Conservation (phyloP, 129 eudicot species). For the Artemisia argyi region DNA sequence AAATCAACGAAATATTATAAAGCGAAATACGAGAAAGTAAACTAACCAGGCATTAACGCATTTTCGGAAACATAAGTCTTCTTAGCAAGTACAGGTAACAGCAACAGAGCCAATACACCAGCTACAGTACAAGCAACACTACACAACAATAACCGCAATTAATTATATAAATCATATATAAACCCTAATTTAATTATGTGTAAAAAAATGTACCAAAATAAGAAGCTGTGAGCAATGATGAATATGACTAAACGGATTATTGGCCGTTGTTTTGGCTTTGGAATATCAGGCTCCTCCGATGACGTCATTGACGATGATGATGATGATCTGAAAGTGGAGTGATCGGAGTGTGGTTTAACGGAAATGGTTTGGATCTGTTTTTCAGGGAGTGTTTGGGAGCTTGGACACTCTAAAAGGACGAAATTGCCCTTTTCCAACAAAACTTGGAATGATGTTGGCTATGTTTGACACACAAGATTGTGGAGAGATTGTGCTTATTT, state of each 20-base stretch:
- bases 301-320: constrained; percentile 22
- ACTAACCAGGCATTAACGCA: constrained; percentile 97
- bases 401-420: not conserved
- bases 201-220: constrained; percentile 51
- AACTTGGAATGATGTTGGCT: too few relatives aligned
- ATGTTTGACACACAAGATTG: too few relatives aligned
- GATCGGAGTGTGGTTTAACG: too few relatives aligned
- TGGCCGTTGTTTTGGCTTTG: constrained; percentile 57
- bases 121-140: constrained; percentile 78
- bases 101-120: constrained; percentile 71
- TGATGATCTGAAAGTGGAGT: too few relatives aligned
- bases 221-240: constrained; percentile 60
- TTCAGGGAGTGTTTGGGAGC: not conserved
- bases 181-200: not conserved
- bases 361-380: constrained; percentile 19
- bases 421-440: not conserved
- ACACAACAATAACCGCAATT: not conserved
- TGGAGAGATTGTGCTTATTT: too few relatives aligned
- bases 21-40: not conserved
- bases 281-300: constrained; percentile 37
- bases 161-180: not conserved
- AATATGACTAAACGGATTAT: constrained; percentile 59
- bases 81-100: constrained; percentile 83
- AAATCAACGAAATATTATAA: too few relatives aligned
- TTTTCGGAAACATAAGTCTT: constrained; percentile 90